Evolutionary conservation across 352 stramenopile species (phyloP).

Genomic region (Pythium inflatum): DNA sequence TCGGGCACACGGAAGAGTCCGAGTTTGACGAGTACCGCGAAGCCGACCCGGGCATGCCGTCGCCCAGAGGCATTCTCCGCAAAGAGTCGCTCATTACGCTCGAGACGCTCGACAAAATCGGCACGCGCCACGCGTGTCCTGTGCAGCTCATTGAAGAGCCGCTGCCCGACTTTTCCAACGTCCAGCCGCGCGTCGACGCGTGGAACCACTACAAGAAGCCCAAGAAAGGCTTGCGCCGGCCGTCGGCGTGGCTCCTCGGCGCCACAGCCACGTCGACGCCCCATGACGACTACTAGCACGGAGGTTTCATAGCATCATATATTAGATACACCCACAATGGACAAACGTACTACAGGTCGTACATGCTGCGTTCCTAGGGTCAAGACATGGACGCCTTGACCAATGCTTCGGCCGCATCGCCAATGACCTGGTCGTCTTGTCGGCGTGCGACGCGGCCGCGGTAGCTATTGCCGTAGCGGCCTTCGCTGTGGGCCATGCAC

Average conservation of each 20-base stretch:
- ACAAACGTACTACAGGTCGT: not conserved
- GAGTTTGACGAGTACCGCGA: constrained; percentile 30
- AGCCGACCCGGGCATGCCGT: constrained; percentile 54
- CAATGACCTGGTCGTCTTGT: constrained; percentile 21
- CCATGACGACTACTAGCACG: constrained; percentile 28
- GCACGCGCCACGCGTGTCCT: constrained; percentile 67
- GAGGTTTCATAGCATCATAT: not conserved
- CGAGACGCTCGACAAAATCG: constrained; percentile 80
- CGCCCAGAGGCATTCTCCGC: constrained; percentile 54
- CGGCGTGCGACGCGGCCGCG: constrained; percentile 61
- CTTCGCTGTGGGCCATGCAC: constrained; percentile 85
- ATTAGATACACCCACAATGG: constrained; percentile 22
- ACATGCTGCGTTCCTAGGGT: not conserved
- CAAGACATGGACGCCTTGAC: constrained; percentile 20
- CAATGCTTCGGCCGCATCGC: constrained; percentile 9
- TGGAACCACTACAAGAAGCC: constrained; percentile 61
- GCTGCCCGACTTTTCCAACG: constrained; percentile 58
- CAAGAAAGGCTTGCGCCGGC: constrained; percentile 51
- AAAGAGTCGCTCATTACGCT: constrained; percentile 57
- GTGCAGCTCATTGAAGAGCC: constrained; percentile 67
- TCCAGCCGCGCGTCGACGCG: constrained; percentile 58
- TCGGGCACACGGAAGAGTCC: constrained; percentile 15
- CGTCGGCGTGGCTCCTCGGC: constrained; percentile 57
- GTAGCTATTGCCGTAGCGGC: constrained; percentile 84
- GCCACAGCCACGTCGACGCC: constrained; percentile 13